These are phyloP conservation scores for Durusdinium trenchii DNA, from an alignment of 73 alveolate species.

Conservation along the genomic window DNA sequence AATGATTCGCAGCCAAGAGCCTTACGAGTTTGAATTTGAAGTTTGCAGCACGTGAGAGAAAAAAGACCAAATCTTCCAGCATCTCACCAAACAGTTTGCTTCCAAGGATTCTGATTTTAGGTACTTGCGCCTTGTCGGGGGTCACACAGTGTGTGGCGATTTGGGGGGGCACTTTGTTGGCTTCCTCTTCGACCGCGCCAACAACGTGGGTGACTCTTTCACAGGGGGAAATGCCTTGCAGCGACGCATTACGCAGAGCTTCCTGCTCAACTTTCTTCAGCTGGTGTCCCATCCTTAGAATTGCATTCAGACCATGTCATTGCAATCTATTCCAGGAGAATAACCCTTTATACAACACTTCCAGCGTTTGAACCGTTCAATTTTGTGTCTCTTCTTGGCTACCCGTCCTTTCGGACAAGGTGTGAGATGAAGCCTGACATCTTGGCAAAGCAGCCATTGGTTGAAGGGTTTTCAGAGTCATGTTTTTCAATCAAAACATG, in stretches of 20 bases:
- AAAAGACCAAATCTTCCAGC: too few relatives aligned
- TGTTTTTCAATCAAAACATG: neutral
- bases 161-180: conserved; percentile 94
- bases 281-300: conserved; percentile 46
- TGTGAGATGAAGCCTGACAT: conserved; percentile 84
- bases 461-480: neutral
- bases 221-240: conserved; percentile 88
- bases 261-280: conserved; percentile 86
- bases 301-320: too few relatives aligned
- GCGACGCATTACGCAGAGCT: conserved; percentile 91
- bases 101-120: neutral
- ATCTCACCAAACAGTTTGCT: too few relatives aligned
- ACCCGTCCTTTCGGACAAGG: neutral
- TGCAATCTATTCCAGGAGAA: too few relatives aligned
- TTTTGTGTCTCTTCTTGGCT: too few relatives aligned
- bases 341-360: too few relatives aligned
- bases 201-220: conserved; percentile 86
- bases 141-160: conserved; percentile 83
- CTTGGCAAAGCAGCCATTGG: conserved; percentile 38
- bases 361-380: too few relatives aligned
- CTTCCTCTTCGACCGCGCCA: conserved; percentile 89
- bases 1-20: too few relatives aligned
- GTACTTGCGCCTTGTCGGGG: conserved; percentile 94
- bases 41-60: neutral
- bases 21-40: too few relatives aligned